These are phyloP conservation scores for Kockiozyma suomiensis DNA, from an alignment of 805 yeast genomes.

Conservation along the genomic window DNA sequence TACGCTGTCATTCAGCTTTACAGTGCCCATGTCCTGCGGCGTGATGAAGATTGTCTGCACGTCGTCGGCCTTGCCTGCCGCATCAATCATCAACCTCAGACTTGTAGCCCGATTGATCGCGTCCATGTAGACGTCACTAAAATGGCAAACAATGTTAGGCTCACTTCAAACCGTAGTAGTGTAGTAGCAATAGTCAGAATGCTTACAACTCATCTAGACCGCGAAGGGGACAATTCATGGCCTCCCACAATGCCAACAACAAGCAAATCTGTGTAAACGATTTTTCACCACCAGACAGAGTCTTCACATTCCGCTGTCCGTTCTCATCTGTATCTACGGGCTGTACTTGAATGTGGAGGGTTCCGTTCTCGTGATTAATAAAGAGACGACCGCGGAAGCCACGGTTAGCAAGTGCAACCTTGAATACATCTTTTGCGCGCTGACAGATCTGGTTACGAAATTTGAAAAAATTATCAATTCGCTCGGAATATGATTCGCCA, in stretches of 20 bases:
- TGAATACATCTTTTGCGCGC: conserved; percentile 40
- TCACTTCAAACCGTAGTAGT: no score
- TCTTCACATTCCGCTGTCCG: conserved; percentile 68
- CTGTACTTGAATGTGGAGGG: conserved; percentile 32
- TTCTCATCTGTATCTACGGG: conserved; percentile 45
- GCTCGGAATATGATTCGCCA: conserved; percentile 23
- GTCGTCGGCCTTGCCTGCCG: conserved; percentile 62
- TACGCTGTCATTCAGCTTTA: conserved; percentile 60
- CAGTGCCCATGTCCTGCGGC: conserved; percentile 82
- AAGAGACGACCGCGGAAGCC: conserved; percentile 73
- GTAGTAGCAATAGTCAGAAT: no score
- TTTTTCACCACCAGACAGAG: conserved; percentile 96
- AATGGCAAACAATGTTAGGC: no score
- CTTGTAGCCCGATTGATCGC: conserved; percentile 83
- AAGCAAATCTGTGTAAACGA: conserved; percentile 90
- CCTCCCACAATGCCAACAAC: conserved; percentile 86
- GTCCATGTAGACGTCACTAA: conserved; percentile 90
- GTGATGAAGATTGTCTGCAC: conserved; percentile 92
- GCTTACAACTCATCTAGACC: conserved; percentile 80
- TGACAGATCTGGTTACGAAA: conserved; percentile 34
- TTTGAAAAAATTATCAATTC: conserved; percentile 26
- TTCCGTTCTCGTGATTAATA: conserved; percentile 53
- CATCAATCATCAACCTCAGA: conserved; percentile 67
- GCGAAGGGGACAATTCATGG: conserved; percentile 82
- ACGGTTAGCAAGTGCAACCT: conserved; percentile 50